These are phyloP conservation scores for Epichloe amarillans DNA, from an alignment of 2,329 filamentous ascomycete species.

Conservation along the genomic window DNA sequence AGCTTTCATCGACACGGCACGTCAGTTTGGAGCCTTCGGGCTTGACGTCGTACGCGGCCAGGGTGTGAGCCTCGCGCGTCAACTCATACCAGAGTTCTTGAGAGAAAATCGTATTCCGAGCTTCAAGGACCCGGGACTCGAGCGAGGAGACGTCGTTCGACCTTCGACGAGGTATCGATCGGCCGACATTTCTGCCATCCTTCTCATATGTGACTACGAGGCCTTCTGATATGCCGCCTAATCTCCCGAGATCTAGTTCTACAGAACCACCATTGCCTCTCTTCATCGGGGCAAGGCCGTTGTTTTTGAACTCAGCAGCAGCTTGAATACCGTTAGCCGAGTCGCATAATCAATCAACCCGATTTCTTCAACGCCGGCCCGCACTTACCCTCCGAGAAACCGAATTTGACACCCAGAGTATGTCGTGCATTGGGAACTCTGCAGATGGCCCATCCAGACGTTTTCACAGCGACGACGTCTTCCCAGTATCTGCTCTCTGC, in stretches of 20 bases:
- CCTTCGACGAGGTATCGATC: conserved; percentile 36
- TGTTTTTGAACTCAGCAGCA: conserved; percentile 45
- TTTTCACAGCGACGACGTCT: conserved; percentile 66
- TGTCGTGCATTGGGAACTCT: conserved; percentile 60
- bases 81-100: conserved; percentile 89
- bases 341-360: background rate
- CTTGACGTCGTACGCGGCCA: conserved; percentile 58
- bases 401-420: conserved; percentile 74
- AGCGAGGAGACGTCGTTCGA: conserved; percentile 40
- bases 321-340: conserved; percentile 20
- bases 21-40: conserved; percentile 45
- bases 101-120: conserved; percentile 66
- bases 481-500: conserved; percentile 83
- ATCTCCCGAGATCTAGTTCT: conserved; percentile 51
- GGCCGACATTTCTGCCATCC: conserved; percentile 44
- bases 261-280: conserved; percentile 63
- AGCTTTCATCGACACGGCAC: conserved; percentile 37
- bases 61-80: conserved; percentile 61
- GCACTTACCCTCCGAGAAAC: conserved; percentile 59
- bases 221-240: conserved; percentile 39
- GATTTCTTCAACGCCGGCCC: background rate
- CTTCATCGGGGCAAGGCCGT: conserved; percentile 69
- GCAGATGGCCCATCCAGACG: conserved; percentile 77
- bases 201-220: conserved; percentile 55
- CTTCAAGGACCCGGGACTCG: conserved; percentile 57